These are phyloP conservation scores for Vigna angularis DNA, from an alignment of 306 rosid genomes.

Conservation along the genomic window DNA sequence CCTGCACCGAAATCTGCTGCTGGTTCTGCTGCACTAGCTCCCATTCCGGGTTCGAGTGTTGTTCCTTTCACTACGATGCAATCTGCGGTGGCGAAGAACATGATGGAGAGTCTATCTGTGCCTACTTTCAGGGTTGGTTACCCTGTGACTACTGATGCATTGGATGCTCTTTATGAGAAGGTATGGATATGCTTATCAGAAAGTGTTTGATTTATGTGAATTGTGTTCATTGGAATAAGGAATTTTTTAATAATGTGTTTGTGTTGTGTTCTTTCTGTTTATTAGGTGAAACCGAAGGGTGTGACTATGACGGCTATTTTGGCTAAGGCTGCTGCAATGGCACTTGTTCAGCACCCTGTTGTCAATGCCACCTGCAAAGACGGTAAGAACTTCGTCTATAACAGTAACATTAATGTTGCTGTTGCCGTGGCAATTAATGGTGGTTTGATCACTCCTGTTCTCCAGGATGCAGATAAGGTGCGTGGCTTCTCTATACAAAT, in stretches of 20 bases:
- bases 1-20: conserved; percentile 49
- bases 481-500: background rate
- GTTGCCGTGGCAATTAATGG: conserved; percentile 87
- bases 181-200: conserved; percentile 40
- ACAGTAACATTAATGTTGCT: conserved; percentile 66
- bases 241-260: background rate
- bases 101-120: conserved; percentile 85
- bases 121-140: conserved; percentile 90
- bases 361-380: conserved; percentile 80
- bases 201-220: background rate
- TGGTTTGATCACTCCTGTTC: conserved; percentile 84
- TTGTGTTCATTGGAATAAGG: background rate
- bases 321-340: conserved; percentile 87
- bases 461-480: conserved; percentile 89
- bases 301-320: conserved; percentile 42
- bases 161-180: conserved; percentile 75
- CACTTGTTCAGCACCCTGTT: conserved; percentile 81
- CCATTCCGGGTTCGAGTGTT: conserved; percentile 74
- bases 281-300: conserved; percentile 40
- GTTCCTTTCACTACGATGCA: conserved; percentile 90
- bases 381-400: conserved; percentile 73
- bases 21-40: conserved; percentile 46
- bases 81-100: conserved; percentile 79
- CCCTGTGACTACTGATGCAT: conserved; percentile 74
- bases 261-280: background rate